Evolutionary conservation across 768 basidiomycete genomes (phyloP), one percentile per base, ranked within the genome.

Genomic region (Naganishia friedmannii): DNA sequence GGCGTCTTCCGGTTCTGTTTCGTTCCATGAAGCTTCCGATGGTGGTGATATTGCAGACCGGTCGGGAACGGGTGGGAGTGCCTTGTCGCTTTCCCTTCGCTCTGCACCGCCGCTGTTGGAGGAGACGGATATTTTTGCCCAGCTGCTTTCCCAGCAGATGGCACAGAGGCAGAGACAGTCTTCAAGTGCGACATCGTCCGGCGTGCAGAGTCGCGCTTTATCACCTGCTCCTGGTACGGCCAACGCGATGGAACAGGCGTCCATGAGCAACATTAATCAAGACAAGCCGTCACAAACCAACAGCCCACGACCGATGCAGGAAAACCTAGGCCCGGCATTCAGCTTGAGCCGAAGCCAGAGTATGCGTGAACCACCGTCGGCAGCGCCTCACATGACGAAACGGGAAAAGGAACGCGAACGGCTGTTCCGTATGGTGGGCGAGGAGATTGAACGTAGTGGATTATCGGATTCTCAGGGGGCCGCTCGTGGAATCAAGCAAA

Each of bases 391-490:
- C 42, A 63, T 63, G 60, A 66, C 70, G n/a, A 63, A 63, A 54
- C 60, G 68, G 37, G 79, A 80, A 53, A 68, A 75, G 45, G 78
- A 79, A 69, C 45, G 79, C 23, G 78, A 80, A 57, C 70, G 73
- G 65, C 60, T 80, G 39, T 77, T 80, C 70, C 72, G 70, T 19
- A 65, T 75, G 68, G 71, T 80, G 8, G 79, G 79, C 39, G 78
- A 78, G 60, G 77, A 80, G 55, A 66, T 78, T n/a, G 76, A 77
- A 60, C 73, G 66, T 34, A 74, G 77, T 39, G 66, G 73, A 21
- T 57, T 51, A 26, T 39, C 48, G n/a, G 66, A 45, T 53, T 55
- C 58, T 55, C 63, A 4, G 28, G 70, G 28, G 67, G 70, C 67
- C n/a, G 63, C 48, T 46, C 72, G 70, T n/a, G 74, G 74, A 15